Evolutionary conservation across 2,329 filamentous ascomycete species (phyloP).

Genomic region (Lomentospora prolificans): DNA sequence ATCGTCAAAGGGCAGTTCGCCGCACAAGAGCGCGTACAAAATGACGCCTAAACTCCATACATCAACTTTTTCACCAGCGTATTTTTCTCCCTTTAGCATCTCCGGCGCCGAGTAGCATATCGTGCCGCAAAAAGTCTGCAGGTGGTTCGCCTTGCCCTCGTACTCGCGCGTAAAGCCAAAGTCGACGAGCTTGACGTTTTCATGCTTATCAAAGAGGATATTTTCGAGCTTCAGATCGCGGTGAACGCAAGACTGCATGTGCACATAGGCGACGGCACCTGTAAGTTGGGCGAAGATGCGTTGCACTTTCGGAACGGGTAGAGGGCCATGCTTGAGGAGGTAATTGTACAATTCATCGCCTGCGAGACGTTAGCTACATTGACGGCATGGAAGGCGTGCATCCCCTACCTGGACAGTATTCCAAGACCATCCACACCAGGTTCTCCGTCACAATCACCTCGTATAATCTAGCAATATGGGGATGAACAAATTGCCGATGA

Average conservation of each 20-base stretch:
- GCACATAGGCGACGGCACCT: conserved; percentile 89
- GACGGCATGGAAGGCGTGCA: neutral
- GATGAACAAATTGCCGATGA: conserved; percentile 94
- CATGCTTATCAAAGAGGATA: conserved; percentile 89
- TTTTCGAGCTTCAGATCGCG: conserved; percentile 89
- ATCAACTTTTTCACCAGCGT: conserved; percentile 94
- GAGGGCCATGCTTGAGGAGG: conserved; percentile 74
- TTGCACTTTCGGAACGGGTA: conserved; percentile 79
- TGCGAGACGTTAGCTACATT: conserved; percentile 22
- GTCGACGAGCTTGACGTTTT: conserved; percentile 95
- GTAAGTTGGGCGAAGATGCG: conserved; percentile 94
- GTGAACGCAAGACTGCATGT: conserved; percentile 90
- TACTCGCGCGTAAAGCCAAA: conserved; percentile 98
- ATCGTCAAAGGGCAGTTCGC: conserved; percentile 89
- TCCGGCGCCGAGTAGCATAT: conserved; percentile 97
- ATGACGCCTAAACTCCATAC: conserved; percentile 89
- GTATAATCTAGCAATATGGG: conserved; percentile 92
- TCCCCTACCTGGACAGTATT: conserved; percentile 78
- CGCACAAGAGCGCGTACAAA: conserved; percentile 70
- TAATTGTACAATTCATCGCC: conserved; percentile 97
- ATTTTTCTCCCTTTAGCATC: conserved; percentile 97
- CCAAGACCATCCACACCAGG: conserved; percentile 90
- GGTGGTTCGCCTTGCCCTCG: conserved; percentile 84
- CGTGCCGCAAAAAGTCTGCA: conserved; percentile 96
- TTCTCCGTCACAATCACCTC: conserved; percentile 96